Evolutionary conservation across 441 rosid species (phyloP), one percentile per base, ranked within the genome.

Genomic region (Croton setiger): DNA sequence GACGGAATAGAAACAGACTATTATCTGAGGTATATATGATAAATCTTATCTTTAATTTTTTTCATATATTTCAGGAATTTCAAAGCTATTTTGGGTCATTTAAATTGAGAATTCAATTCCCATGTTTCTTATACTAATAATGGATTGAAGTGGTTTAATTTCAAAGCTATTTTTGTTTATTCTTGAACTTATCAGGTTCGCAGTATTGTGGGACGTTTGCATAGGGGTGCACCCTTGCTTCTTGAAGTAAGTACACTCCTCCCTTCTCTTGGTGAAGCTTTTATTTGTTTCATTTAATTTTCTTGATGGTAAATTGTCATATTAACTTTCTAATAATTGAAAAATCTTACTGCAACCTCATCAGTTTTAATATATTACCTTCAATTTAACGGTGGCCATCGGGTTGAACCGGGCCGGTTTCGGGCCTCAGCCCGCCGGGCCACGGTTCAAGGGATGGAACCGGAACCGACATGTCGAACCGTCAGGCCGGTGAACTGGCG

Each of bases 191-290:
- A 53, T 61, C 71, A 78, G 74, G 67, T 67, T 71, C 73, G 64
- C 31, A 53, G 58, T 70, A 56, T 73, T 39, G 35, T 74, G 48
- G 66, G 70, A 23, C 44, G 72, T 48, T 53, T 70, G 6, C 79
- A 74, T 12, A 52, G 77, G 63, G 44, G 47, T 4, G 60, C 70
- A 18, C 31, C 39, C 52, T 20, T 74, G 21, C 61, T 17, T 4
- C 5, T 60, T 64, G 82, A 70, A 82, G 81, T 79, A 64, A 20
- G 56, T 4, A 36, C 4, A 10, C 13, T 63, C 20, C 10, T 56
- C 31, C 21, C 59, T 68, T 36, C n/a, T 49, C 31, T 27, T 27
- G 63, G 23, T 47, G 27, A 31, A 61, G 44, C 18, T 10, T 7
- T 5, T 43, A 8, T 6, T 4, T 18, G 12, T 51, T 17, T 48